These are phyloP conservation scores for Pythium aristosporum DNA, from an alignment of 352 stramenopile species.

Conservation along the genomic window DNA sequence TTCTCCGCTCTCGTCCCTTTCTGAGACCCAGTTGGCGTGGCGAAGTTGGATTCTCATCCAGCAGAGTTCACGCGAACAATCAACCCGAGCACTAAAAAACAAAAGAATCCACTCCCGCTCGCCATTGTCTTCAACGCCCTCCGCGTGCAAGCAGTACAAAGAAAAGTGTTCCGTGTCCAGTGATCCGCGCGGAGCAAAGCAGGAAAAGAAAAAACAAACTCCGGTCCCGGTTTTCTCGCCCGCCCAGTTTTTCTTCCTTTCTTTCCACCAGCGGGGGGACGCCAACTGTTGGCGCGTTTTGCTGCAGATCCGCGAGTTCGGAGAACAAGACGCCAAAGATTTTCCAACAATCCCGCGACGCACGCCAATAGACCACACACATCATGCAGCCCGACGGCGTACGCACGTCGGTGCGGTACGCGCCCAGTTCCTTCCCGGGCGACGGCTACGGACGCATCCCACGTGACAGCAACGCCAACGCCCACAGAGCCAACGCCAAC, in stretches of 20 bases:
- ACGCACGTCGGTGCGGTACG: slow-evolving; percentile 3
- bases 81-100: too few species aligned
- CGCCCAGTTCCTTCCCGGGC: slow-evolving; percentile 1
- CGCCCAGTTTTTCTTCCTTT: slow-evolving; percentile 1
- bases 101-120: too few species aligned
- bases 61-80: too few species aligned
- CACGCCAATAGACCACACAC: neutral
- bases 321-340: slow-evolving; percentile 2
- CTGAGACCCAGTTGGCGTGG: too few species aligned
- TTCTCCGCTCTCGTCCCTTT: too few species aligned
- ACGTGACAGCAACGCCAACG: neutral
- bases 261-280: neutral
- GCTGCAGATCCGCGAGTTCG: neutral
- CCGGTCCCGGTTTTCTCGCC: neutral
- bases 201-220: neutral
- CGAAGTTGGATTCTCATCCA: too few species aligned
- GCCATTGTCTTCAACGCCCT: too few species aligned
- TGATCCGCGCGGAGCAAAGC: neutral
- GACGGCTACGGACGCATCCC: slow-evolving; percentile 2
- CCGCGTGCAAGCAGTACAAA: too few species aligned
- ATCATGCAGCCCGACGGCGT: slow-evolving; percentile 2
- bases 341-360: slow-evolving; percentile 1
- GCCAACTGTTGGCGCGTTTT: neutral
- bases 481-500: neutral
- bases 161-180: too few species aligned